phyloP scores from a whole-genome alignment of 345 rosid species.

The Citrus hindsii region DNA sequence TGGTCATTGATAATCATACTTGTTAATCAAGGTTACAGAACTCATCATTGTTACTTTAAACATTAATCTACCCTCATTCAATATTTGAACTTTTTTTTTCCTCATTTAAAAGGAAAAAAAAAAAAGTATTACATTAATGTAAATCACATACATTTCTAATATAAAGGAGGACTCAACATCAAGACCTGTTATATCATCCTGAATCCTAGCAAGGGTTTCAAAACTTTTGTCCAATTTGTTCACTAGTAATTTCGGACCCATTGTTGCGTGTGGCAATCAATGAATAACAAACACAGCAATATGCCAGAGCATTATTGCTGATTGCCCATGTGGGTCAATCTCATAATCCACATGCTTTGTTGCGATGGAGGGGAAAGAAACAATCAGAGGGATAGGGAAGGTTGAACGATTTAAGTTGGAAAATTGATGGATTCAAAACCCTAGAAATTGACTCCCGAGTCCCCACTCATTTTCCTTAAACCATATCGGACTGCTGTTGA shows the following conservation, averaged over 20 bases:
- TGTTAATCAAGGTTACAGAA: slow-evolving; percentile 15
- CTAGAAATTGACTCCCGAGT: not conserved
- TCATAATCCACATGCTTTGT: slow-evolving; percentile 25
- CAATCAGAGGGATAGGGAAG: not conserved
- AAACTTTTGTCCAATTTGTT: not conserved
- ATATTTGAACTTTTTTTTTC: not conserved
- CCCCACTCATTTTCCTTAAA: not conserved
- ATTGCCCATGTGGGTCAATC: slow-evolving; percentile 13
- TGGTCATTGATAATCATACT: slow-evolving; percentile 17
- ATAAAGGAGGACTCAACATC: not conserved
- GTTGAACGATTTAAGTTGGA: not conserved
- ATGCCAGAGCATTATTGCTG: slow-evolving; percentile 15
- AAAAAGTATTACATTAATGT: not conserved
- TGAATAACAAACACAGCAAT: not conserved
- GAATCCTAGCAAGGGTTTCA: not conserved
- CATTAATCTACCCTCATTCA: slow-evolving; percentile 4
- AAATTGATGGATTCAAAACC: not conserved
- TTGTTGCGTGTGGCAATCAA: no score
- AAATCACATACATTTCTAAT: not conserved
- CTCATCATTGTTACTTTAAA: not conserved
- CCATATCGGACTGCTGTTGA: not conserved
- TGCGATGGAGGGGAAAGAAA: not conserved
- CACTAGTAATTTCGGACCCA: not conserved
- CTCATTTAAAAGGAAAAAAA: not conserved
- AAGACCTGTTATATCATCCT: not conserved